phyloP scores from a whole-genome alignment of 2,329 filamentous ascomycete genomes.

The Bipolaris cookei region DNA sequence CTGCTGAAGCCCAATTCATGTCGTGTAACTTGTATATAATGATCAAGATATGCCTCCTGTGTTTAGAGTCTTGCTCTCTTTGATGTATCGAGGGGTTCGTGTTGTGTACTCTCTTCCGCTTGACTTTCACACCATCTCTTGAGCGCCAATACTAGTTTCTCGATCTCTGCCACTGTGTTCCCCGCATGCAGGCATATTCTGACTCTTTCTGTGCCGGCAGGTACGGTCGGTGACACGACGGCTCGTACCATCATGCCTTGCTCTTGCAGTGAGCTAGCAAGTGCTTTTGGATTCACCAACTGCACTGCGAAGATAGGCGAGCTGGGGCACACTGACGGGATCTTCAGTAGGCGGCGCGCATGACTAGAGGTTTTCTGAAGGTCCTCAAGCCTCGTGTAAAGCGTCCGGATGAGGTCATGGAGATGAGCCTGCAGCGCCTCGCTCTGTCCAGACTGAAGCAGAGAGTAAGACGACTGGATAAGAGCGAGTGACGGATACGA shows the following conservation, averaged over 20 bases:
- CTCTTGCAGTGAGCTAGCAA: slow-evolving; percentile 38
- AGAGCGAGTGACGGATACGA: slow-evolving; percentile 52
- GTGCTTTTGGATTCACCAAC: slow-evolving; percentile 32
- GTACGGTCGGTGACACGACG: slow-evolving; percentile 52
- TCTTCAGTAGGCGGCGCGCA: slow-evolving; percentile 21
- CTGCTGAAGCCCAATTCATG: background rate
- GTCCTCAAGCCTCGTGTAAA: slow-evolving; percentile 28
- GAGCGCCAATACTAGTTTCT: slow-evolving; percentile 40
- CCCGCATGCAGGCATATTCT: slow-evolving; percentile 52
- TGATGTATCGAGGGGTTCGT: background rate
- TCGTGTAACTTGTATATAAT: background rate
- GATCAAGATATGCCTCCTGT: background rate
- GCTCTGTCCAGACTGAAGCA: slow-evolving; percentile 33
- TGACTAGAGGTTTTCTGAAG: slow-evolving; percentile 17
- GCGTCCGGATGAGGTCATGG: slow-evolving; percentile 26
- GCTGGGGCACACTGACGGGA: slow-evolving; percentile 36
- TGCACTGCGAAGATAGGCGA: slow-evolving; percentile 46
- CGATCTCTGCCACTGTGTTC: slow-evolving; percentile 49
- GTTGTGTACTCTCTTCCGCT: background rate
- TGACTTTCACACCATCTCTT: slow-evolving; percentile 38
- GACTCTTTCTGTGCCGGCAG: slow-evolving; percentile 49
- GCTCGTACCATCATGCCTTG: slow-evolving; percentile 46
- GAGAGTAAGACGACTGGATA: slow-evolving; percentile 46
- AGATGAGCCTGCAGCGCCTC: slow-evolving; percentile 32
- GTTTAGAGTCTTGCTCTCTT: slow-evolving; percentile 8